Evolutionary conservation across 2,329 filamentous ascomycete species (phyloP).

Genomic region (Ilyonectria sp.): DNA sequence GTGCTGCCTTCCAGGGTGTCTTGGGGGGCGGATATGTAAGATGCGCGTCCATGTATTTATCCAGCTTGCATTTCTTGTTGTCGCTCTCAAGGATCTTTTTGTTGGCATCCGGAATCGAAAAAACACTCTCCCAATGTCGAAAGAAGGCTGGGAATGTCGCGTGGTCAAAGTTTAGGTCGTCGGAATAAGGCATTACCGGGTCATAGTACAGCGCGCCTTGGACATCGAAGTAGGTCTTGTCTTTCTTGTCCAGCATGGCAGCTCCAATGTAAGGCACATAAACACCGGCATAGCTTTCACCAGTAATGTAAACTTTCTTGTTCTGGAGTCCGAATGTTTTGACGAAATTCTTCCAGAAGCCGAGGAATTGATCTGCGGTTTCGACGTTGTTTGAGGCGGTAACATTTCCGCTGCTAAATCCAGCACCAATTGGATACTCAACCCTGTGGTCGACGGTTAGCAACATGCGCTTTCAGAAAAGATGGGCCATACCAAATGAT

Average conservation of each 20-base stretch:
- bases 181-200: slow-evolving; percentile 66
- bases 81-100: slow-evolving; percentile 52
- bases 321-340: slow-evolving; percentile 75
- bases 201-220: slow-evolving; percentile 80
- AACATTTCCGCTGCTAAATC: slow-evolving; percentile 75
- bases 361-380: slow-evolving; percentile 76
- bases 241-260: slow-evolving; percentile 76
- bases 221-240: slow-evolving; percentile 77
- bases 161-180: slow-evolving; percentile 56
- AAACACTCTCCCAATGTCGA: slow-evolving; percentile 29
- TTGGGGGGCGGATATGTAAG: slow-evolving; percentile 76
- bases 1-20: slow-evolving; percentile 55
- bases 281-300: slow-evolving; percentile 69
- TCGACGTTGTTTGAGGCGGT: slow-evolving; percentile 76
- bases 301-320: slow-evolving; percentile 77
- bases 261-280: slow-evolving; percentile 79
- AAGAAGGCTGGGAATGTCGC: slow-evolving; percentile 29
- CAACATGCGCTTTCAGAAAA: neutral
- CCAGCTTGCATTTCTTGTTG: slow-evolving; percentile 69
- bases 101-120: slow-evolving; percentile 27
- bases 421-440: slow-evolving; percentile 76
- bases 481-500: slow-evolving; percentile 54
- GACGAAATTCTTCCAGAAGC: slow-evolving; percentile 83
- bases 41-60: slow-evolving; percentile 68
- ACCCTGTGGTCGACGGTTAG: slow-evolving; percentile 58